These are phyloP conservation scores for Musa schizocarpa DNA, from an alignment of 176 grass and related monocot species.

Conservation along the genomic window DNA sequence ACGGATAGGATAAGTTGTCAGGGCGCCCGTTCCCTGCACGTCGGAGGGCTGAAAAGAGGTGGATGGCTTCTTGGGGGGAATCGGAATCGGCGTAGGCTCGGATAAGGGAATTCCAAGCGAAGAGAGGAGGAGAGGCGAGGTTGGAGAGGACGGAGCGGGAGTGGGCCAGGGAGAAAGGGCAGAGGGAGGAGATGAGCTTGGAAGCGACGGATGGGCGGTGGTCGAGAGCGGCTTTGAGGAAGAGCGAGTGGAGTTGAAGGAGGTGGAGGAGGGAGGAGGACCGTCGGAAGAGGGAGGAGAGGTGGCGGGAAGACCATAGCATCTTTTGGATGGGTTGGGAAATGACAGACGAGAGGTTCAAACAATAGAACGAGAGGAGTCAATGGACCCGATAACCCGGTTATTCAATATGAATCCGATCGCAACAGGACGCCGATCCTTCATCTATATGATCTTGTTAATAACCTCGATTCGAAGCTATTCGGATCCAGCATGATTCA, in stretches of 20 bases:
- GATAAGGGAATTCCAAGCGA: conserved; percentile 17
- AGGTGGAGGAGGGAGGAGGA: conserved; percentile 10
- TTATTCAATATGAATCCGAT: not conserved
- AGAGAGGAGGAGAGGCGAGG: conserved; percentile 5
- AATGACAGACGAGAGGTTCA: not conserved
- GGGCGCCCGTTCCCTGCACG: not conserved
- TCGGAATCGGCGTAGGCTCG: conserved; percentile 13
- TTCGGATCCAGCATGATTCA: no score
- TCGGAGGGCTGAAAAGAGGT: conserved; percentile 15
- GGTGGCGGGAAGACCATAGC: conserved; percentile 10
- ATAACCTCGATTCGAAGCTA: no score
- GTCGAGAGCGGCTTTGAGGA: conserved; percentile 24
- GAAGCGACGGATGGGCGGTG: conserved; percentile 3
- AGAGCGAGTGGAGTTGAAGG: conserved; percentile 25
- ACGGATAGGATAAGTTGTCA: conserved; percentile 17
- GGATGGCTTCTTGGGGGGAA: conserved; percentile 15
- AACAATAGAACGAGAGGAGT: not conserved
- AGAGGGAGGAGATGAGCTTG: conserved; percentile 14
- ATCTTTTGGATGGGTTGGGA: not conserved
- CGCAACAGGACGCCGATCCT: no score
- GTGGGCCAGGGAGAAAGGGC: conserved; percentile 4
- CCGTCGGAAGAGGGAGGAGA: conserved; percentile 9
- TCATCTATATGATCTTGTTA: no score
- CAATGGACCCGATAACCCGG: not conserved
- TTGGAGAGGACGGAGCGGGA: not conserved